Base-by-base conservation (phyloP, 805 yeast species). In the Saccharomycodes ludwigii region DNA sequence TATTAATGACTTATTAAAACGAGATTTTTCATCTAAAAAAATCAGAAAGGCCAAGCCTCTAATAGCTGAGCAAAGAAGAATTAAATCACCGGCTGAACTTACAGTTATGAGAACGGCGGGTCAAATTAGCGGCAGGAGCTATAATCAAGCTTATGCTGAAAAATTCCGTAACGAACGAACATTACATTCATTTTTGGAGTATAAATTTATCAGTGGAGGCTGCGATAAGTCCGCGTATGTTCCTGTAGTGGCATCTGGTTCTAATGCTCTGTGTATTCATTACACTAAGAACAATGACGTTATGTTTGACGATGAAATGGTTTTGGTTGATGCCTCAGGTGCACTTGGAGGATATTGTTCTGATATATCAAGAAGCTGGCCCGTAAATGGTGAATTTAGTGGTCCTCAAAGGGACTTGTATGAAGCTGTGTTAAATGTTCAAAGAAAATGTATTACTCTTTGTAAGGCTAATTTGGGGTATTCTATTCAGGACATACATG, bases 351-450 rank as follows among this genome's bases (percentile, higher is more conserved):
- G 96, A 1, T 91, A 91, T 54, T 76, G 94, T 48, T 76, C 96
- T 1, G 99, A 91, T 55, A 91, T 91, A 28, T 86, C 97, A 2
- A 68, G 99, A 40, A 79, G 96, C 0, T 91, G 97, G 96, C 98
- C 98, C 4, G 77, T 75, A 29, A 68, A 68, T 23, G 83, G 93
- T 2, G 60, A 57, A 30, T 91, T 91, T 52, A 57, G 80, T 2
- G 70, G 62, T 7, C 73, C 94, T 3, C 98, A 91, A 54, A 67
- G 66, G 31, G 97, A 88, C 38, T 57, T 91, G 14, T 91, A 91
- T 50, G 79, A 83, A 44, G 94, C 88, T 2, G 95, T 91, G 4
- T 59, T 91, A 29, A 74, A 74, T 41, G 93, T 84, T 12, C 82
- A 91, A 45, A 78, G 76, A 49, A 59, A 68, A 33, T 81, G 94